Base-by-base conservation (phyloP, 164 flowering plant species). In the Tinospora cordifolia region DNA sequence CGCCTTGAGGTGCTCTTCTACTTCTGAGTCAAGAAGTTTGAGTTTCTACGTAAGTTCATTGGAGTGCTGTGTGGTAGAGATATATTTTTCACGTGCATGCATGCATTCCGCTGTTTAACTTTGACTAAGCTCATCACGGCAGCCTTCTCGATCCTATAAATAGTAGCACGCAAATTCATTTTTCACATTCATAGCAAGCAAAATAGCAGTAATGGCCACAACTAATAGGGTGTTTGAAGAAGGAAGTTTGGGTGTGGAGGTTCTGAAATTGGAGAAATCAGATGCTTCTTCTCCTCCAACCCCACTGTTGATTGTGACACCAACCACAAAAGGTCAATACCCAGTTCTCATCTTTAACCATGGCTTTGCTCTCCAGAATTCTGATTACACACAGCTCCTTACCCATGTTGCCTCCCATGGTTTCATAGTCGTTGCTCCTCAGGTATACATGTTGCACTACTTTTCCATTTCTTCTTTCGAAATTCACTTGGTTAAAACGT, bases 331-430 rank as follows among this genome's bases (percentile, higher is more conserved):
- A 6, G 89, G 86, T 19, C 74, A 78, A 4, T 84, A 75, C 78
- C 86, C 89, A 0, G 71, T 86, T 6, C 69, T 87, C n/a, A 19
- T 88, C 11, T 74, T 88, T 34, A 75, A 83, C 69, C 89, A 86
- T 72, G 91, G 91, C 11, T 83, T 72, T 64, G 71, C 81, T 46
- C 76, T 79, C 34, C 44, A 15, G 74, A 89, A 84, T 62, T 74
- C 83, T 12, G 84, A 79, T 75, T 89, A 89, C 80, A 74, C 85
- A 46, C 78, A 84, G 72, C 86, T 89, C 27, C 57, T 86, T 65
- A 78, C 60, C 4, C 89, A 83, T 67, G 74, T 87, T 13, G 82
- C 93, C 69, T 84, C 89, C 27, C 90, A 89, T 77, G 93, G 93
- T 40, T 87, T 81, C 80, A 84, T 87, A 17, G 82, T 79, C 27